These are phyloP conservation scores for Uncinocarpus reesii DNA, from an alignment of 2,329 filamentous ascomycete species.

Conservation along the genomic window DNA sequence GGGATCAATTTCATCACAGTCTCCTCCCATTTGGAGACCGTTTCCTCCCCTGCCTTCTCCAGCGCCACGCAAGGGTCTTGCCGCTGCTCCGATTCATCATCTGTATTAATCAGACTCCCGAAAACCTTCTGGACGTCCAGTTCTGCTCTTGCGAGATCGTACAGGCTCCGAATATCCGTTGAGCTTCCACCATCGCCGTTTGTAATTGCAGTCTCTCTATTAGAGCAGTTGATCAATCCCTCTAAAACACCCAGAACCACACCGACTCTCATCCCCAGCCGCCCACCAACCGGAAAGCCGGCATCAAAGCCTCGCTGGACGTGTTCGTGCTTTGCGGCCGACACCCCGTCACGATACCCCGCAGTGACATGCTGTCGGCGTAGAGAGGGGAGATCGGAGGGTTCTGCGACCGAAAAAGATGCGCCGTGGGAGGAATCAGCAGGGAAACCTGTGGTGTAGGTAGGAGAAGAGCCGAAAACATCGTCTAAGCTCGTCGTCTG, in stretches of 20 bases:
- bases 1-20: constrained; percentile 46
- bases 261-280: constrained; percentile 64
- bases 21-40: constrained; percentile 17
- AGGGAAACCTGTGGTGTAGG: neutral
- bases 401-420: constrained; percentile 24
- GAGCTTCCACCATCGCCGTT: constrained; percentile 4
- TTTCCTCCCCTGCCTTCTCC: constrained; percentile 14
- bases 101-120: constrained; percentile 6
- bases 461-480: constrained; percentile 35
- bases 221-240: constrained; percentile 45
- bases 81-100: neutral
- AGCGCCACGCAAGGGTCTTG: constrained; percentile 11
- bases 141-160: constrained; percentile 16
- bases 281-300: constrained; percentile 74
- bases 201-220: too few relatives aligned
- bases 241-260: constrained; percentile 68
- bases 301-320: constrained; percentile 88
- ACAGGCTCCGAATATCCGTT: constrained; percentile 26
- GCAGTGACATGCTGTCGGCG: constrained; percentile 68
- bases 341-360: constrained; percentile 83
- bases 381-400: constrained; percentile 64
- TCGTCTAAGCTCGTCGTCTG: constrained; percentile 25
- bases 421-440: neutral
- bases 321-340: constrained; percentile 60
- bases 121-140: constrained; percentile 16